phyloP scores from a whole-genome alignment of 208 protist genomes.

The Trypanosoma congolense region DNA sequence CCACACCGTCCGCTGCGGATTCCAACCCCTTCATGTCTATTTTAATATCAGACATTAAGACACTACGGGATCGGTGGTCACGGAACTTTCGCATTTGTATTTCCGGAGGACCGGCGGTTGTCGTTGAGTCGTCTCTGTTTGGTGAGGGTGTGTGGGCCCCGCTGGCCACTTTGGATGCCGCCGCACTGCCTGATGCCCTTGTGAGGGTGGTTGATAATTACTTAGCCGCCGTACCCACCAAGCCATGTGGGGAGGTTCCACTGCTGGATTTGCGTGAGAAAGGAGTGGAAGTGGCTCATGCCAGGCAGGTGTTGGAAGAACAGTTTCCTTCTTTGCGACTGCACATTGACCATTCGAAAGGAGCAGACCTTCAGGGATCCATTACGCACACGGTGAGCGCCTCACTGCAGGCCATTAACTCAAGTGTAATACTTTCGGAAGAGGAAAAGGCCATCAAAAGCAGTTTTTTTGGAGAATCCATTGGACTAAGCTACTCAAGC shows the following conservation, averaged over 20 bases:
- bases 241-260: background rate
- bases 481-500: conserved; percentile 25
- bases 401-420: conserved; percentile 15
- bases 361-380: conserved; percentile 45
- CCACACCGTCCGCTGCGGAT: too few species aligned
- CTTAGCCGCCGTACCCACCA: background rate
- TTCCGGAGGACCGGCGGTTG: conserved; percentile 8
- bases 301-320: conserved; percentile 10
- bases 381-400: conserved; percentile 60
- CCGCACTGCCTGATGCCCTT: conserved; percentile 1
- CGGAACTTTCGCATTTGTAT: conserved; percentile 21
- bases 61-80: conserved; percentile 21
- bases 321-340: conserved; percentile 44
- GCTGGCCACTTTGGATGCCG: conserved; percentile 5
- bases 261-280: conserved; percentile 13
- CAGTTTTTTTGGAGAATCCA: conserved; percentile 53
- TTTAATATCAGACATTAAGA: conserved; percentile 16
- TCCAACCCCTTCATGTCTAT: background rate
- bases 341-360: conserved; percentile 48
- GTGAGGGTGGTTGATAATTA: conserved; percentile 11
- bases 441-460: conserved; percentile 30
- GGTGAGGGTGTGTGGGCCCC: conserved; percentile 8
- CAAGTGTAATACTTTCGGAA: conserved; percentile 1
- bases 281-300: conserved; percentile 16
- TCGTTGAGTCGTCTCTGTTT: conserved; percentile 8